Evolutionary conservation across 1,284 basidiomycete species (phyloP), one percentile per base, ranked within the genome.

Genomic region (Phenoliferia sp.): DNA sequence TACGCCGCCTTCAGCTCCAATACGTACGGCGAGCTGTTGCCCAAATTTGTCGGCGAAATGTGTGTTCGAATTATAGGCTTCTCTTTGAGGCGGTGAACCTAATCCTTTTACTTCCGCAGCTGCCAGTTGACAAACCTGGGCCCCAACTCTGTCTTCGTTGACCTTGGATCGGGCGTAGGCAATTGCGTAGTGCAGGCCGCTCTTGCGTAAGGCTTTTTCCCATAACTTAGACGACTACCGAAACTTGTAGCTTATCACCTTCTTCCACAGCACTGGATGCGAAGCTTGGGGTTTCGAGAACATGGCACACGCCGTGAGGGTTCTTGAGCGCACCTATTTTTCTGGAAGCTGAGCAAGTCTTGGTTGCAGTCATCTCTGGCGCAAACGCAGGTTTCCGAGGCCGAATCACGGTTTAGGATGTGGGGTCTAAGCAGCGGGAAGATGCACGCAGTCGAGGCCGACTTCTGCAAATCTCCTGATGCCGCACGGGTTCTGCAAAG

Each of bases 151-250:
- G 76, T 78, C 16, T 80, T 82, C 68, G 76, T 85, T 31, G 84
- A 85, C 73, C 79, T 85, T 17, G 84, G 84, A 0, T 81, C 80
- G 2, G 84, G 84, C 0, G 84, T 85, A 0, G 83, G 83, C 33
- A 85, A 85, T 69, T 81, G 83, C 50, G 78, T 84, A 3, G 76
- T 85, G 1, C 84, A 85, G 71, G 80, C 81, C 1, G 80, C 82
- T 0, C 73, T 85, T n/a, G 83, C 76, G 70, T 74, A 28, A 36
- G 74, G 68, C 22, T 29, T 33, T 26, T 16, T 5, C 28, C 52
- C 10, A n/a, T 52, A 5, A 22, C 6, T 19, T 26, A 9, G 48
- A 19, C 5, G 5, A 52, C 22, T 44, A 12, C 12, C 22, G 39
- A 44, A 12, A 12, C 22, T 12, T 17, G 3, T n/a, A 16, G 6